A percentile compares a stretch with the other conserved stretches of the same genome.
These are phyloP conservation scores for Elsinoe australis DNA, from an alignment of 2,329 filamentous ascomycete species.

Conservation along the genomic window DNA sequence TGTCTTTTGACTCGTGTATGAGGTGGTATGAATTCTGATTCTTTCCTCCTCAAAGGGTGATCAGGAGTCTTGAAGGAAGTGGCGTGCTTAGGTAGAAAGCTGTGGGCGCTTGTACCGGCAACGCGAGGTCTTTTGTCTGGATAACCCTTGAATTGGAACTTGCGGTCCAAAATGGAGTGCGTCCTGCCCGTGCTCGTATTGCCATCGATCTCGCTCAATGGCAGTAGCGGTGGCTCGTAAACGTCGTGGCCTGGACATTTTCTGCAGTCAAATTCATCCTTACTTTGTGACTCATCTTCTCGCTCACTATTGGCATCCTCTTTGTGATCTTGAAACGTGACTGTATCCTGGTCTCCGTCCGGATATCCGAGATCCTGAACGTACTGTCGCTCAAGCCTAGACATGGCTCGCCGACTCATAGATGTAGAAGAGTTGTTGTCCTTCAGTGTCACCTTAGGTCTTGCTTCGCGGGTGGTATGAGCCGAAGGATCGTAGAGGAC, in stretches of 20 bases:
- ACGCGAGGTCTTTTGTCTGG: background rate
- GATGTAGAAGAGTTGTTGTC: background rate
- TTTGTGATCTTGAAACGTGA: background rate
- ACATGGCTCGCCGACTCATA: slow-evolving; percentile 9
- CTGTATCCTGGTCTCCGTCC: background rate
- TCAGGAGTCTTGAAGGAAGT: slow-evolving; percentile 8
- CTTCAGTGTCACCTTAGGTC: background rate
- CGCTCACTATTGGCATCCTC: background rate
- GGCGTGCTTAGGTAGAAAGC: too few relatives aligned
- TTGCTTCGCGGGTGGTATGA: background rate
- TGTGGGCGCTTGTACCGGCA: background rate
- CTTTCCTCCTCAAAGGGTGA: background rate
- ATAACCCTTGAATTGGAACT: too few relatives aligned
- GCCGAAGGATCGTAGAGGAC: background rate
- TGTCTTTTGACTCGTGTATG: background rate
- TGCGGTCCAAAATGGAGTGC: too few relatives aligned
- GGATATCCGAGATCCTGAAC: background rate
- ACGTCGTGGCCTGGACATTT: too few relatives aligned
- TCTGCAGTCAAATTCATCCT: too few relatives aligned
- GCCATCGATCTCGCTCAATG: too few relatives aligned
- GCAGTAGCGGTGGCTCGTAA: too few relatives aligned
- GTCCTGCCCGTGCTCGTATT: too few relatives aligned
- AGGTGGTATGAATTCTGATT: background rate
- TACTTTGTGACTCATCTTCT: background rate
- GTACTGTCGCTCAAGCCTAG: background rate